Percentiles rank a stretch among this genome's conserved stretches.
Evolutionary conservation across 2,329 filamentous ascomycete species (phyloP).

Genomic region (Trichoderma koningiopsis): DNA sequence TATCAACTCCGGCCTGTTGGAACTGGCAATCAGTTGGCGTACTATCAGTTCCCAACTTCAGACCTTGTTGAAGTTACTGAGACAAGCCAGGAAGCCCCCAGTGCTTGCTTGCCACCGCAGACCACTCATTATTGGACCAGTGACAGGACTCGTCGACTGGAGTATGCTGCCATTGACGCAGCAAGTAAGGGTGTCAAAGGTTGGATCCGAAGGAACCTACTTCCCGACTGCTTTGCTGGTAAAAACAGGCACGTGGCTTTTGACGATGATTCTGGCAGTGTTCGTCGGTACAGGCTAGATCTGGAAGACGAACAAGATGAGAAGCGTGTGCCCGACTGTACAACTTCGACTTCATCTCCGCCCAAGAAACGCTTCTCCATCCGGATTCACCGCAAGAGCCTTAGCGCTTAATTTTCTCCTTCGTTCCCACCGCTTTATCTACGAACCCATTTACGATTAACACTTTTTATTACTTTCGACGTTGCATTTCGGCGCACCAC

Average conservation of each 20-base stretch:
- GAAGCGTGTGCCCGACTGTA: conserved; percentile 28
- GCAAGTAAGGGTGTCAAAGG: conserved; percentile 61
- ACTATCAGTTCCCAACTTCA: conserved; percentile 54
- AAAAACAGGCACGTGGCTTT: conserved; percentile 55
- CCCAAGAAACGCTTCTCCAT: conserved; percentile 36
- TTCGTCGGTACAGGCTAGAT: conserved; percentile 62
- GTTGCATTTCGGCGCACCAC: conserved; percentile 37
- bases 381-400: conserved; percentile 36
- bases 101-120: conserved; percentile 49
- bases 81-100: conserved; percentile 28
- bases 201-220: conserved; percentile 58
- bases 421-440: not conserved
- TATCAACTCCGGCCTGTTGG: conserved; percentile 38
- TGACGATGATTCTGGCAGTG: conserved; percentile 64
- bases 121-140: conserved; percentile 70
- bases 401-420: conserved; percentile 15
- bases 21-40: conserved; percentile 41
- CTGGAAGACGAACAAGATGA: conserved; percentile 50
- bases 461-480: conserved; percentile 23
- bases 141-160: conserved; percentile 61
- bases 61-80: conserved; percentile 41
- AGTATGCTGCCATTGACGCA: conserved; percentile 68
- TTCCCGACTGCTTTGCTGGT: conserved; percentile 64
- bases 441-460: not conserved
- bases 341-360: conserved; percentile 18